phyloP scores from a whole-genome alignment of 2,329 filamentous ascomycete species.

The Atkinsonella texensis region DNA sequence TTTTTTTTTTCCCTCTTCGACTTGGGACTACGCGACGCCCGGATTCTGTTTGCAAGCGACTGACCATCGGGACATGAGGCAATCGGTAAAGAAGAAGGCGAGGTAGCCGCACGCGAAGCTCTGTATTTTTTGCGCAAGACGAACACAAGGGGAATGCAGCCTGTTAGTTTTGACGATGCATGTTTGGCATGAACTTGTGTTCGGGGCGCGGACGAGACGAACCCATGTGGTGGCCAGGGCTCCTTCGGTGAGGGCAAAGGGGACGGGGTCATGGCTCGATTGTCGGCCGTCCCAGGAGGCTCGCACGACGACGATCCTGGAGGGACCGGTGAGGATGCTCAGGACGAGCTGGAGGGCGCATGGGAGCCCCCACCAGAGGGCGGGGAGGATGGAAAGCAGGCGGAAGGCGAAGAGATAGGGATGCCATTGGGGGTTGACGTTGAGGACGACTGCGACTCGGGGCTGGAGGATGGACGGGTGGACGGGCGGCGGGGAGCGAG shows the following conservation, averaged over 20 bases:
- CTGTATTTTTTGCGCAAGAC: constrained; percentile 24
- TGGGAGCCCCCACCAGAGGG: constrained; percentile 59
- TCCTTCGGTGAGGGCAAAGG: constrained; percentile 49
- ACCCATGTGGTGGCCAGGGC: constrained; percentile 65
- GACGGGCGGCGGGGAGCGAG: constrained; percentile 6
- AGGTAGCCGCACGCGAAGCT: constrained; percentile 67
- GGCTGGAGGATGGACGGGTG: constrained; percentile 50
- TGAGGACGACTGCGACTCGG: constrained; percentile 65
- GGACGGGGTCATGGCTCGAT: constrained; percentile 11
- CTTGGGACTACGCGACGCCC: background rate
- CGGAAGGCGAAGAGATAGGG: constrained; percentile 60
- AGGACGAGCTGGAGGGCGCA: constrained; percentile 57
- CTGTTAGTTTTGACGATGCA: background rate
- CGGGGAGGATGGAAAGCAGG: constrained; percentile 58
- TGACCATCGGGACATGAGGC: constrained; percentile 72
- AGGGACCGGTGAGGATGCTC: constrained; percentile 38
- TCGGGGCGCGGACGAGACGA: constrained; percentile 18
- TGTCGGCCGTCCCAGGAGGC: background rate
- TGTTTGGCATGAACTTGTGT: background rate
- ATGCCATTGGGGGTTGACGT: constrained; percentile 62
- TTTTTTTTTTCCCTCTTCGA: background rate
- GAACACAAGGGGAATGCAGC: no score
- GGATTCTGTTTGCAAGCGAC: constrained; percentile 11
- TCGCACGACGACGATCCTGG: constrained; percentile 18
- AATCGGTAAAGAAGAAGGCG: constrained; percentile 74